Conservation (phyloP, 108 stramenopile species). For the Cylindrotheca closterium region DNA sequence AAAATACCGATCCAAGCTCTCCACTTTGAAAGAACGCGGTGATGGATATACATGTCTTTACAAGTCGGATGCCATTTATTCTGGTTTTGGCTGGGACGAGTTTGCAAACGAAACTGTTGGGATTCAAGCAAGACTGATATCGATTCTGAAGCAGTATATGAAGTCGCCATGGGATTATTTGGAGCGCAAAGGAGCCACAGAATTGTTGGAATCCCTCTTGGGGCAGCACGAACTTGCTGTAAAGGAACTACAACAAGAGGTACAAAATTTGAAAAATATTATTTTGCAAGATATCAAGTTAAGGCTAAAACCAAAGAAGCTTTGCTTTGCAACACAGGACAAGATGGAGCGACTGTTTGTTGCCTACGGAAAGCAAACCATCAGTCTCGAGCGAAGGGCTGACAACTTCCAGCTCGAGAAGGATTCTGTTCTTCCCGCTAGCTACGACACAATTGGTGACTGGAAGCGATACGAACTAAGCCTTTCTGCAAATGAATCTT, state of each 20-base stretch:
- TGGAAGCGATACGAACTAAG: conserved; percentile 35
- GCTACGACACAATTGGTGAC: conserved; percentile 26
- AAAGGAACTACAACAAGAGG: conserved; percentile 26
- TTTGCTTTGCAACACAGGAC: conserved; percentile 38
- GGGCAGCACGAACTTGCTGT: conserved; percentile 44
- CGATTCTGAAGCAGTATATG: conserved; percentile 18
- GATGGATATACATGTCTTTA: conserved; percentile 77
- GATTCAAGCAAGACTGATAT: conserved; percentile 27
- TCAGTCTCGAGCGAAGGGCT: conserved; percentile 44
- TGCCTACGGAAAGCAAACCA: conserved; percentile 3
- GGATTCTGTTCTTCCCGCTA: conserved; percentile 52
- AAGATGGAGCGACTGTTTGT: conserved; percentile 63
- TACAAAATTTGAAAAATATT: conserved; percentile 18
- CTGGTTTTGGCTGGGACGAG: conserved; percentile 79
- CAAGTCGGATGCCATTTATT: conserved; percentile 43
- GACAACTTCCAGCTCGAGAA: conserved; percentile 46
- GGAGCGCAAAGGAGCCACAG: conserved; percentile 18
- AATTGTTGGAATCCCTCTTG: conserved; percentile 45
- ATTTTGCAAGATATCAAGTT: conserved; percentile 31
- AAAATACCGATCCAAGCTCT: conserved; percentile 34
- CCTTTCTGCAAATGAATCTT: background rate
- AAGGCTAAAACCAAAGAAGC: conserved; percentile 33
- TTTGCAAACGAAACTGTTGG: conserved; percentile 67
- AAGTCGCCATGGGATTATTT: conserved; percentile 46
- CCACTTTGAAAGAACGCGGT: conserved; percentile 23